phyloP scores from a whole-genome alignment of 331 rosid genomes.

The Ulmus americana region DNA sequence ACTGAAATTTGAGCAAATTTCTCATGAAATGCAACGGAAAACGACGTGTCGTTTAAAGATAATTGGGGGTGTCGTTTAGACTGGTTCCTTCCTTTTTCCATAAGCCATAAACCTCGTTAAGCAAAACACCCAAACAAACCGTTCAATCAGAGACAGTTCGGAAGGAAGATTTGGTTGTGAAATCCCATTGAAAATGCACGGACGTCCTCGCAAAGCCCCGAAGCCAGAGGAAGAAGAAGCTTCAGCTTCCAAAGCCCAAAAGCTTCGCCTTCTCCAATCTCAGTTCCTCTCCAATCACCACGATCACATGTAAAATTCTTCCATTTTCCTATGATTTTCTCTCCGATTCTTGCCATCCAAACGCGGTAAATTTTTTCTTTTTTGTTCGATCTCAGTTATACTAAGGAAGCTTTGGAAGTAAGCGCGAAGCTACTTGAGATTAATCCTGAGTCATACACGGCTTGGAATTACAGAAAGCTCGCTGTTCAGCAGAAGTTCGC shows the following conservation, averaged over 20 bases:
- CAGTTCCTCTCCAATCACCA: constrained; percentile 64
- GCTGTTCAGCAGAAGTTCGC: constrained; percentile 47
- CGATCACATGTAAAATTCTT: constrained; percentile 23
- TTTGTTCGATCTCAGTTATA: constrained; percentile 38
- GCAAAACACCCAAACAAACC: no score
- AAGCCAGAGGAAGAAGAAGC: constrained; percentile 59
- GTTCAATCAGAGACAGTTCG: no score
- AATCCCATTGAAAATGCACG: constrained; percentile 51
- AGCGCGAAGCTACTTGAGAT: constrained; percentile 58
- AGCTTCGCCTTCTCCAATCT: constrained; percentile 61
- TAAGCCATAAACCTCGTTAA: no score
- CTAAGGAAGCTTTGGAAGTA: constrained; percentile 55
- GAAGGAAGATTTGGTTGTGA: no score
- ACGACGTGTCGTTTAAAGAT: no score
- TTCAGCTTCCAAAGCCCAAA: constrained; percentile 44
- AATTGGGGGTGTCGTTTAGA: no score
- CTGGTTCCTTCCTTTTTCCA: no score
- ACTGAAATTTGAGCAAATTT: no score
- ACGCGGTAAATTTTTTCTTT: neutral
- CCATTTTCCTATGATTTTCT: neutral
- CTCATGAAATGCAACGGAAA: no score
- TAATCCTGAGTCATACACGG: constrained; percentile 80
- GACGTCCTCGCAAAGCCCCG: constrained; percentile 65
- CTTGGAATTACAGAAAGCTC: constrained; percentile 85
- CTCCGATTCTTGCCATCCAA: constrained; percentile 3